phyloP scores from a whole-genome alignment of 495 filamentous ascomycete genomes.

The Xylaria telfairii region DNA sequence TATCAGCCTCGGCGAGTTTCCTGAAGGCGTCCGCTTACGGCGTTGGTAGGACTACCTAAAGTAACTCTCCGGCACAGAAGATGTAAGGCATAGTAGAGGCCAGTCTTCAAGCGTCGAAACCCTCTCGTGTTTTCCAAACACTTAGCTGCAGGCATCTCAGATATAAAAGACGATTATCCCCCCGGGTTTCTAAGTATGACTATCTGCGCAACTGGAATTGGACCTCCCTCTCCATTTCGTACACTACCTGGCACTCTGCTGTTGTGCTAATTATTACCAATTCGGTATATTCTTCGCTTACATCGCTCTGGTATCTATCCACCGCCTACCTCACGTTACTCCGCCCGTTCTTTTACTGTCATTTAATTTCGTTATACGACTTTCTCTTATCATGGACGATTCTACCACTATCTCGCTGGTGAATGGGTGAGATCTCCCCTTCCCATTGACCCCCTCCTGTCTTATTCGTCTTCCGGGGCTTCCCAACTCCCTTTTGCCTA shows the following conservation, averaged over 20 bases:
- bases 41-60: too few relatives aligned
- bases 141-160: not conserved
- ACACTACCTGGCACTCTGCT: not conserved
- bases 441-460: not conserved
- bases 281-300: not conserved
- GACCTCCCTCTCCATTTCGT: not conserved
- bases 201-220: not conserved
- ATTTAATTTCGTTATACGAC: not conserved
- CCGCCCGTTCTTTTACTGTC: not conserved
- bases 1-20: too few relatives aligned
- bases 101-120: too few relatives aligned
- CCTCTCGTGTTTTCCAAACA: not conserved
- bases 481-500: not conserved
- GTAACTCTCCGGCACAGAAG: too few relatives aligned
- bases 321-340: not conserved
- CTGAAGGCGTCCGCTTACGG: too few relatives aligned
- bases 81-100: too few relatives aligned
- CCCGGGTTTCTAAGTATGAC: not conserved
- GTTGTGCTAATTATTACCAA: not conserved
- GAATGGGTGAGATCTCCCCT: not conserved
- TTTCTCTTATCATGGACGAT: not conserved
- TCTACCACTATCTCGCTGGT: not conserved
- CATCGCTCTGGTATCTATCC: not conserved
- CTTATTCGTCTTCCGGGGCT: not conserved
- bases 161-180: not conserved